phyloP scores from a whole-genome alignment of 345 rosid genomes.

The Rubroshorea leprosula region DNA sequence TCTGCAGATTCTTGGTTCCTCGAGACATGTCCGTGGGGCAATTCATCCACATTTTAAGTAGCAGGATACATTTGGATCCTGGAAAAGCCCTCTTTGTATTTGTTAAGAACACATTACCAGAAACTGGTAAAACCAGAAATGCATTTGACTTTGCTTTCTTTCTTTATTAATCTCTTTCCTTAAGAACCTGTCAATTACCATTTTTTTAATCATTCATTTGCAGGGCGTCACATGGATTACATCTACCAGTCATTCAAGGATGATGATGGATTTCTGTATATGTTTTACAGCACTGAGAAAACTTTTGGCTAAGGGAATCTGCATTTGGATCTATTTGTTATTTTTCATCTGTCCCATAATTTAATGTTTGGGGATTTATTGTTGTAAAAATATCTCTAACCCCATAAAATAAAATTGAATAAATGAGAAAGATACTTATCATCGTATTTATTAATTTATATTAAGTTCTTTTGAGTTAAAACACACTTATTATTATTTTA shows the following conservation, averaged over 20 bases:
- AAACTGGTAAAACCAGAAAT: constrained; percentile 42
- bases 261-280: constrained; percentile 68
- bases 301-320: constrained; percentile 34
- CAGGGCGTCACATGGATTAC: constrained; percentile 54
- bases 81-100: constrained; percentile 69
- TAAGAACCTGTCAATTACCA: background rate
- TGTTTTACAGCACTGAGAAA: constrained; percentile 87
- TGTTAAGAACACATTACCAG: constrained; percentile 68
- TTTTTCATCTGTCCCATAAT: no score
- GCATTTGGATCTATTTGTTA: background rate
- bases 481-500: no score
- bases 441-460: no score
- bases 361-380: no score
- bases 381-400: no score
- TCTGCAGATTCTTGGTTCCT: constrained; percentile 47
- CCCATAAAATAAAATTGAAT: no score
- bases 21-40: constrained; percentile 82
- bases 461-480: no score
- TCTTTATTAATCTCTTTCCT: background rate
- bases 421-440: no score
- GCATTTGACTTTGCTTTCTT: no score
- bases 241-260: constrained; percentile 63
- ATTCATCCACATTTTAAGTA: constrained; percentile 58
- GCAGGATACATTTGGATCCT: constrained; percentile 46
- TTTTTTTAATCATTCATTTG: constrained; percentile 2